Conservation (phyloP, 164 flowering plant species). For the Hamamelis virginiana region DNA sequence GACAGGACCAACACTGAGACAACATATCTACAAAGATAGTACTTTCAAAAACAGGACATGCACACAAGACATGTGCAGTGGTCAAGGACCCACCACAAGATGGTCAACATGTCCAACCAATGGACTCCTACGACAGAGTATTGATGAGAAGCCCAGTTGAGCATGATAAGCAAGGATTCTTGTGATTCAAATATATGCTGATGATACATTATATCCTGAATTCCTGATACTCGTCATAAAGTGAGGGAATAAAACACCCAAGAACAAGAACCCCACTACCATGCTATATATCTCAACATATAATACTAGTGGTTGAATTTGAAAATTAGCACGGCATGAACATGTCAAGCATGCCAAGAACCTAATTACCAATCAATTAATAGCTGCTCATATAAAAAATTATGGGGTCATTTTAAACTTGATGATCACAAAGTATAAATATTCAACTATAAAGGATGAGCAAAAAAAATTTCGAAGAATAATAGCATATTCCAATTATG, state of each 20-base stretch:
- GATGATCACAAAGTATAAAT: not conserved
- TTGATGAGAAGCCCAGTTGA: not conserved
- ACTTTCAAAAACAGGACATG: not conserved
- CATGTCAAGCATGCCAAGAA: not conserved
- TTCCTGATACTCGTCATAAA: not conserved
- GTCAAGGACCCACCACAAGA: not conserved
- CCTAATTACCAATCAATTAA: not conserved
- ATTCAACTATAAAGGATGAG: not conserved
- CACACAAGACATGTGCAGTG: not conserved
- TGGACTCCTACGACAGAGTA: not conserved
- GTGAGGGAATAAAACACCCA: not conserved
- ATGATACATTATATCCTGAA: not conserved
- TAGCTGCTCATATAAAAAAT: not conserved
- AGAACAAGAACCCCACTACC: no score
- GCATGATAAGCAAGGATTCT: conserved; percentile 11
- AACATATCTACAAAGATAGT: not conserved
- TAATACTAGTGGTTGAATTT: not conserved
- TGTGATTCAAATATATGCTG: conserved; percentile 1
- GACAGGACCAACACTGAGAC: no score
- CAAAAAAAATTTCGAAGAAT: not conserved
- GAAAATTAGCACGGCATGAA: not conserved
- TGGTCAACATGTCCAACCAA: not conserved
- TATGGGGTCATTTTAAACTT: not conserved
- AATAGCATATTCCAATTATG: not conserved
- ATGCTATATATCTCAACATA: not conserved